Evolutionary conservation across 306 rosid genomes (phyloP), one percentile per base, ranked within the genome.

Genomic region (Astragalus glycyphyllos): DNA sequence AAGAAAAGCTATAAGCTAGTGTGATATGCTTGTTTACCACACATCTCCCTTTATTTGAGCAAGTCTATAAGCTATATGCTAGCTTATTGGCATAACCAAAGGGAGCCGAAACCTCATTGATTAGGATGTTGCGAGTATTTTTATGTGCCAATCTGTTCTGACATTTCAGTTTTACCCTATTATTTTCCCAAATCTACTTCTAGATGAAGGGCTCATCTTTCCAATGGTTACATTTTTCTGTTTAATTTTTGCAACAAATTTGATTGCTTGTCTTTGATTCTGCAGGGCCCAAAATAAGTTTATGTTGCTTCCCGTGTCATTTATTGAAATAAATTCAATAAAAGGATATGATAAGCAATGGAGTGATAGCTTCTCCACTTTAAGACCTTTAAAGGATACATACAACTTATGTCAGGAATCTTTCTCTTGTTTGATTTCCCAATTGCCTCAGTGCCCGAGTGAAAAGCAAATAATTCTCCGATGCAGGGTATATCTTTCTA

Each of bases 281-380:
- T 75, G 75, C 86, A 93, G 98, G 92, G 75, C 59, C 45, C 84
- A 68, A 45, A 81, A 69, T 55, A 80, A 78, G 56, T 87, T 82
- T 66, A 56, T 88, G 82, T 70, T 90, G 87, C 81, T 96, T 58
- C 88, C 97, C 23, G 85, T 87, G 71, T 87, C 98, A 20, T 87
- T 74, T 62, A 75, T 90, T 73, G 89, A 65, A 5, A 79, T 90
- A 79, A 83, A 84, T 32, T 89, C 92, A n/a, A 67, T 84, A 34
- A 48, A 70, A 32, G 71, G 51, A 57, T 75, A 35, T 53, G 73
- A 77, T 53, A 65, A 82, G 59, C 74, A 83, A 41, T 79, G 44
- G 77, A 48, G 70, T 48, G 81, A 75, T 60, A 68, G 74, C 44
- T 61, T 68, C 37, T 37, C 71, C 77, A 26, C 73, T 73, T 70